Evolutionary conservation across 257 asterid genomes (phyloP).

Genomic region (Eustoma russellianum): DNA sequence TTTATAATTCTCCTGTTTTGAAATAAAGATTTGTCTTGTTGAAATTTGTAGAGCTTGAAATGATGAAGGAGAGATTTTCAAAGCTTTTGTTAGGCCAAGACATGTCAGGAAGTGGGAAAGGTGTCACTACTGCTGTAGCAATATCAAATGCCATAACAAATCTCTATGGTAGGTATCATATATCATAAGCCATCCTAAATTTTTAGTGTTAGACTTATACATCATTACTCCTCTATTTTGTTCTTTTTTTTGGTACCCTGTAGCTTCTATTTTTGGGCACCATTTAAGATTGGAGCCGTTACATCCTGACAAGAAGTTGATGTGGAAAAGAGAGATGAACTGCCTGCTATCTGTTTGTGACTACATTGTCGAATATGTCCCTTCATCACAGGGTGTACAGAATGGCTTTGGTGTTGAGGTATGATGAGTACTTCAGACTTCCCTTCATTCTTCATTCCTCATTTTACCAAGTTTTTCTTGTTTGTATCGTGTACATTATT

Average conservation of each 20-base stretch:
- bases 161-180: slow-evolving; percentile 50
- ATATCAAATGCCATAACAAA: slow-evolving; percentile 86
- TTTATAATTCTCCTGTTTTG: not conserved
- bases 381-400: slow-evolving; percentile 39
- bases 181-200: not conserved
- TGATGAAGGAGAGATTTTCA: slow-evolving; percentile 94
- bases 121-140: slow-evolving; percentile 69
- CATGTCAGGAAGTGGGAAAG: slow-evolving; percentile 94
- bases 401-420: slow-evolving; percentile 75
- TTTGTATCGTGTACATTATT: slow-evolving; percentile 3
- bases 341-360: slow-evolving; percentile 70
- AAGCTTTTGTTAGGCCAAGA: slow-evolving; percentile 79
- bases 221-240: no score
- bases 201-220: not conserved
- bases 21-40: slow-evolving; percentile 3
- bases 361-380: slow-evolving; percentile 58
- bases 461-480: not conserved
- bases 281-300: slow-evolving; percentile 72
- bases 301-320: slow-evolving; percentile 46
- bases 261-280: slow-evolving; percentile 84
- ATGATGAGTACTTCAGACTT: not conserved
- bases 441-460: not conserved
- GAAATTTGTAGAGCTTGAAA: slow-evolving; percentile 48
- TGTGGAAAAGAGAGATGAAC: slow-evolving; percentile 91
- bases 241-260: slow-evolving; percentile 10